These are phyloP conservation scores for Rhizomucor pusillus DNA, from an alignment of 371 early-diverging fungal genomes.

Conservation along the genomic window DNA sequence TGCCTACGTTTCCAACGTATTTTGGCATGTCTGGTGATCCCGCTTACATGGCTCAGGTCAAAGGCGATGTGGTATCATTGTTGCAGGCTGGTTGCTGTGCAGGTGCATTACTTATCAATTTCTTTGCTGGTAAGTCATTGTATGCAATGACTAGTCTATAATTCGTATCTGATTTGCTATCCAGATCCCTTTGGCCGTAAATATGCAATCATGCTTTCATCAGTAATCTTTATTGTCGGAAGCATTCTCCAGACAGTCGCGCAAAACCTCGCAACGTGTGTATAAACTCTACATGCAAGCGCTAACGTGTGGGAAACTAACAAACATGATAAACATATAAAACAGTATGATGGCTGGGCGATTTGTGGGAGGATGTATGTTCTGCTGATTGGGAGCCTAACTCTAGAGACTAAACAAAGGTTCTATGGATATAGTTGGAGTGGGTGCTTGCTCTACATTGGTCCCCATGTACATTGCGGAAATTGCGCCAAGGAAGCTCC, in stretches of 20 bases:
- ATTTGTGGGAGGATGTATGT: conserved; percentile 45
- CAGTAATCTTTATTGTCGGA: conserved; percentile 33
- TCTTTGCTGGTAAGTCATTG: conserved; percentile 32
- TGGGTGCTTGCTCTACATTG: conserved; percentile 39
- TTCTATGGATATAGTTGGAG: conserved; percentile 33
- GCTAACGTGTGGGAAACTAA: too few species aligned
- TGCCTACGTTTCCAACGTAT: conserved; percentile 38
- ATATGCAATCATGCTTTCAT: conserved; percentile 30
- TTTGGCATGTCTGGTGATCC: conserved; percentile 35
- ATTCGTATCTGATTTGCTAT: not conserved
- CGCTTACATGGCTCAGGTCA: conserved; percentile 23
- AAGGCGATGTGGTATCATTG: conserved; percentile 42
- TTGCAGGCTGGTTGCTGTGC: conserved; percentile 44
- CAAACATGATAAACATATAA: too few species aligned
- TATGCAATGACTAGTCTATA: not conserved
- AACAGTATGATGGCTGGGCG: conserved; percentile 48
- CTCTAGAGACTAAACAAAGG: too few species aligned
- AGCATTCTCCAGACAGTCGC: conserved; percentile 40
- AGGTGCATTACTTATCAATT: conserved; percentile 40
- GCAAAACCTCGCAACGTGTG: conserved; percentile 25
- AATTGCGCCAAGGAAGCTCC: conserved; percentile 38
- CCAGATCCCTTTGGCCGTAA: conserved; percentile 41
- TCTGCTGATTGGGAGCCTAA: too few species aligned
- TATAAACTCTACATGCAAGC: too few species aligned
- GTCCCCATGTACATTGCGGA: conserved; percentile 53